Percentiles rank a stretch among this genome's conserved stretches.
phyloP scores from a whole-genome alignment of 805 yeast species.

The Lachancea sp. region DNA sequence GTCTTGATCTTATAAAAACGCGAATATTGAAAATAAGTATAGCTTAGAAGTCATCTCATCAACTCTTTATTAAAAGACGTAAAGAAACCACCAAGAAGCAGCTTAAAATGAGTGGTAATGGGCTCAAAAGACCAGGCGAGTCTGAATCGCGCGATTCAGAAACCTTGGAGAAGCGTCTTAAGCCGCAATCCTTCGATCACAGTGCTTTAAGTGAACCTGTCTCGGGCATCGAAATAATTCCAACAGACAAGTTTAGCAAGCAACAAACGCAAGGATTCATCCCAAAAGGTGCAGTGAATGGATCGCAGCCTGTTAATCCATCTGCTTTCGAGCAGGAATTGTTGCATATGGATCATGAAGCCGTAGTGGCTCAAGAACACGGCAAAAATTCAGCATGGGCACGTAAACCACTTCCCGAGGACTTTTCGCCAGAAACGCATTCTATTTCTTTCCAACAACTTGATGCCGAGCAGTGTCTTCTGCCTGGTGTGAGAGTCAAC shows the following conservation, averaged over 20 bases:
- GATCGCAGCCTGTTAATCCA: conserved; percentile 3
- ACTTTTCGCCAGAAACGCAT: conserved; percentile 40
- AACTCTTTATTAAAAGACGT: too few species aligned
- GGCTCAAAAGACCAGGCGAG: conserved; percentile 7
- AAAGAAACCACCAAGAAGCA: not conserved
- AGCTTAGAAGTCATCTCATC: not conserved
- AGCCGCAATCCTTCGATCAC: conserved; percentile 26
- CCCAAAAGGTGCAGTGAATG: conserved; percentile 7
- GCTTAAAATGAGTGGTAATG: conserved; percentile 2
- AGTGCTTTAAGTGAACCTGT: conserved; percentile 32
- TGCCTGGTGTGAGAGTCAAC: conserved; percentile 37
- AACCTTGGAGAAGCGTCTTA: conserved; percentile 19
- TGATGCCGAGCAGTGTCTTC: conserved; percentile 81
- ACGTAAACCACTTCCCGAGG: conserved; percentile 50
- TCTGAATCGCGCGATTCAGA: conserved; percentile 4
- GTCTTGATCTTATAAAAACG: not conserved
- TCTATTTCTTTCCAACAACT: conserved; percentile 82
- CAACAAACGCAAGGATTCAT: conserved; percentile 30
- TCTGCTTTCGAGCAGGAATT: conserved; percentile 28
- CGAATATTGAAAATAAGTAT: not conserved
- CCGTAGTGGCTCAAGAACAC: conserved; percentile 20
- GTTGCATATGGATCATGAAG: conserved; percentile 28
- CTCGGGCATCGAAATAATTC: conserved; percentile 30
- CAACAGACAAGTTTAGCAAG: conserved; percentile 26
- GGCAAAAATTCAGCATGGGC: conserved; percentile 39